Base-by-base conservation (phyloP, 106 monocot genomes). In the Apostasia shenzhenica region DNA sequence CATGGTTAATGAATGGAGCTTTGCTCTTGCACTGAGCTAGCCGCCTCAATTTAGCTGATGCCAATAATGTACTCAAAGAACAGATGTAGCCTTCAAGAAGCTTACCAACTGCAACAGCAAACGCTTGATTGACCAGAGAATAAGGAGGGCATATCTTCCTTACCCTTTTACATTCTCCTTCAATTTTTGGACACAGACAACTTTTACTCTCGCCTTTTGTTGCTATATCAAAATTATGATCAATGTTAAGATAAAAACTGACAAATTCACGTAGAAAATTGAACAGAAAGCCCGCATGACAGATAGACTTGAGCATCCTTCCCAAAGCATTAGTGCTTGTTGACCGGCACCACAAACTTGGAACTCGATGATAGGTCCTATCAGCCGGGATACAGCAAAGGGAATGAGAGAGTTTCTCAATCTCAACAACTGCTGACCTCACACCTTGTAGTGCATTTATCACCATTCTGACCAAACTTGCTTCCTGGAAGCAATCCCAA, bases 41-140 rank as follows among this genome's bases (percentile, higher is more conserved):
- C 38, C 84, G 86, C 57, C 99, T 85, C 70, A 90, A 67, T 63
- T 78, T 84, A 48, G 88, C 81, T n/a, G 97, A 90, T 41, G 77
- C 76, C 41, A 74, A 74, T 67, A 99, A 68, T 56, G 97, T 93
- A 79, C 82, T 72, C 45, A 93, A 59, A 38, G 97, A 64, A 75
- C 81, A 82, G 43, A 90, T 14, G 54, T 99, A 90, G 39, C 97
- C 97, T 64, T 93, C 90, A 53, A 99, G 66, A 78, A 93, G 79
- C 57, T 83, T 93, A 58, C 79, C 71, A 14, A 99, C 75, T 12
- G 87, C 87, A 70, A 79, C 90, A 66, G 87, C 67, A 82, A 93
- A 99, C 67, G 97, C 89, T 67, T 93, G 97, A 65, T 99, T 99
- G 2, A 90, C 83, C 69, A 99, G 75, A 63, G 78, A 83, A 76